Conservation (phyloP, 306 rosid genomes). For the Trifolium subterraneum region DNA sequence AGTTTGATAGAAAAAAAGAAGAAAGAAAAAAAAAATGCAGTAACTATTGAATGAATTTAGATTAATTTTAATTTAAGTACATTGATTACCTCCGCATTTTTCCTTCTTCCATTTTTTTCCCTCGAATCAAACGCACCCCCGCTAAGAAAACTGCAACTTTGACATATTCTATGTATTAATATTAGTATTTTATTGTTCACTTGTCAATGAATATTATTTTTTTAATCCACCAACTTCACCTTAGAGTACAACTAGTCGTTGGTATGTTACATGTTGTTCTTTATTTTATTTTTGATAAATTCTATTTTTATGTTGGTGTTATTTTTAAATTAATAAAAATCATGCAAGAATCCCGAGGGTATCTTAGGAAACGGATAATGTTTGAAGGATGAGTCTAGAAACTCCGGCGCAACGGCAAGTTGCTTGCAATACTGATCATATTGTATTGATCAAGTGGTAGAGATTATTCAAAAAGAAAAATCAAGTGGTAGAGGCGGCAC, state of each 20-base stretch:
- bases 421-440: constrained; percentile 31
- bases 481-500: constrained; percentile 27
- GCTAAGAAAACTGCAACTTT: constrained; percentile 46
- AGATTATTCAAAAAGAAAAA: neutral
- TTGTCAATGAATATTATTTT: constrained; percentile 14
- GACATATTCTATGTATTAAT: constrained; percentile 20
- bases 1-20: no score
- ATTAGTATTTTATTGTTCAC: constrained; percentile 12
- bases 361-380: constrained; percentile 16
- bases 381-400: constrained; percentile 30
- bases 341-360: constrained; percentile 28
- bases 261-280: neutral
- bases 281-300: neutral
- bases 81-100: no score
- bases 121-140: no score
- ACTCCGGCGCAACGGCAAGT: constrained; percentile 32
- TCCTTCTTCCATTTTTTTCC: no score
- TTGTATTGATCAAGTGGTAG: constrained; percentile 37
- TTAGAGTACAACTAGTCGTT: constrained; percentile 11
- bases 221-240: constrained; percentile 37
- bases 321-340: neutral
- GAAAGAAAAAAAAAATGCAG: no score
- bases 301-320: neutral
- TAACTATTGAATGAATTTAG: no score
- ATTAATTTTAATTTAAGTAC: no score